Conservation (phyloP, 1,139 yeast species). For the Geotrichum restrictum region DNA sequence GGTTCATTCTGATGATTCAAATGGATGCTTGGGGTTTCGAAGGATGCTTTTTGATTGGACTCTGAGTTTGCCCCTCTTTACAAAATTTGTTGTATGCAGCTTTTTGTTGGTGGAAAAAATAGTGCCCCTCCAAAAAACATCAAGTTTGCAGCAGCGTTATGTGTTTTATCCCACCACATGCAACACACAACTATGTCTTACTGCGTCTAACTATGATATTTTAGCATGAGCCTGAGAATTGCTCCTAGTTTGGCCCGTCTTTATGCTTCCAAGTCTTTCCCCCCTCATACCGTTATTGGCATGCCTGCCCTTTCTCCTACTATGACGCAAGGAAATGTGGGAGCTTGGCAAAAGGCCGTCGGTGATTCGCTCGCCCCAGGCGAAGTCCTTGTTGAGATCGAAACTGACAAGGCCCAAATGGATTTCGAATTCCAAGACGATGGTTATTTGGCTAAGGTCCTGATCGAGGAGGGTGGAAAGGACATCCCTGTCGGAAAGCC, state of each 20-base stretch:
- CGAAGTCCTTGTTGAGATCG: slow-evolving; percentile 92
- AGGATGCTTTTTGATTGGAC: background rate
- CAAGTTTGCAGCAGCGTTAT: background rate
- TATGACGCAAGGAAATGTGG: slow-evolving; percentile 92
- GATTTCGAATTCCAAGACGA: slow-evolving; percentile 99
- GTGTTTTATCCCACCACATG: background rate
- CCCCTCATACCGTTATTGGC: slow-evolving; percentile 61
- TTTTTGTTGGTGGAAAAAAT: slow-evolving; percentile 9
- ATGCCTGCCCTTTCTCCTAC: slow-evolving; percentile 97
- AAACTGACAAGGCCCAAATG: slow-evolving; percentile 98
- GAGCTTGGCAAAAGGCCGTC: slow-evolving; percentile 79
- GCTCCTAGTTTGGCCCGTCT: slow-evolving; percentile 37
- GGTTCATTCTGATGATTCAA: too few species aligned
- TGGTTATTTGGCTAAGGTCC: slow-evolving; percentile 87
- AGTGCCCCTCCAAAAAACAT: slow-evolving; percentile 7
- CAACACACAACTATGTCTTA: background rate
- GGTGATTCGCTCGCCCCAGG: slow-evolving; percentile 83
- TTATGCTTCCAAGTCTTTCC: slow-evolving; percentile 45
- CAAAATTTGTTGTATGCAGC: slow-evolving; percentile 6
- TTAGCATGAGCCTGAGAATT: slow-evolving; percentile 8
- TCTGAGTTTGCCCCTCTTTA: slow-evolving; percentile 3
- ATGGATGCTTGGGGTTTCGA: background rate
- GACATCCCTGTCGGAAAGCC: slow-evolving; percentile 93
- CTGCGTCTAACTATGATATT: background rate
- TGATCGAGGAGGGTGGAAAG: slow-evolving; percentile 80